A percentile compares a stretch with the other conserved stretches of the same genome.
Evolutionary conservation across 2,329 filamentous ascomycete genomes (phyloP).

Genomic region (Aspergillus udagawae): DNA sequence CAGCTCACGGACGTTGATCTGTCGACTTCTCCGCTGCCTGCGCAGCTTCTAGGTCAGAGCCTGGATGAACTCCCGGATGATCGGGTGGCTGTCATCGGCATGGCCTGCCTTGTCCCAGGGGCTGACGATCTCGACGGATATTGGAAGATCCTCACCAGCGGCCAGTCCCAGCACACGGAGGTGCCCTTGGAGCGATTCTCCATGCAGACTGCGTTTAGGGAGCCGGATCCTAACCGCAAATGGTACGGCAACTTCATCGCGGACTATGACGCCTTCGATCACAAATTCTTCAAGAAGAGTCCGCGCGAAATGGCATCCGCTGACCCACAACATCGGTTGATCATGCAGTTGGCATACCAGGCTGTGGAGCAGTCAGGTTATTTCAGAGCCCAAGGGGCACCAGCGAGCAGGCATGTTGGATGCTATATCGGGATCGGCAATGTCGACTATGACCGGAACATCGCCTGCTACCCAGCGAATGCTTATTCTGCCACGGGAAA

Average conservation of each 20-base stretch:
- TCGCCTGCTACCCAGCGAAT: slow-evolving; percentile 23
- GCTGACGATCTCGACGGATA: slow-evolving; percentile 35
- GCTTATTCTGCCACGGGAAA: slow-evolving; percentile 24
- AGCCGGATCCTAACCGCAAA: slow-evolving; percentile 4
- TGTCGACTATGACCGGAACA: slow-evolving; percentile 27
- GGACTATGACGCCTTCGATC: slow-evolving; percentile 24
- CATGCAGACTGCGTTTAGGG: slow-evolving; percentile 21
- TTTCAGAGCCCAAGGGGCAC: slow-evolving; percentile 5
- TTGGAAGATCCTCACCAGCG: slow-evolving; percentile 25
- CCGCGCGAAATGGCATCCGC: slow-evolving; percentile 22
- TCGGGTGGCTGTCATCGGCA: slow-evolving; percentile 36
- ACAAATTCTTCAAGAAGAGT: slow-evolving; percentile 30
- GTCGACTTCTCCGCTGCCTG: neutral
- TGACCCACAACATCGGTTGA: slow-evolving; percentile 29
- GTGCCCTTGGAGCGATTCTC: slow-evolving; percentile 20
- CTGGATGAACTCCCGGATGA: slow-evolving; percentile 1
- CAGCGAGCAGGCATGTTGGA: slow-evolving; percentile 16
- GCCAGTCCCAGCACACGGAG: slow-evolving; percentile 28
- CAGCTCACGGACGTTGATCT: neutral
- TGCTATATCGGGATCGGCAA: slow-evolving; percentile 24
- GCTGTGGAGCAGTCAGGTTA: slow-evolving; percentile 32
- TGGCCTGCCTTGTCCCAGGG: slow-evolving; percentile 32
- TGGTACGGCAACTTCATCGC: slow-evolving; percentile 19
- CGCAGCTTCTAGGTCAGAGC: neutral
- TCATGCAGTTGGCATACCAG: slow-evolving; percentile 28